Evolutionary conservation across 208 protist species (phyloP), one percentile per base, ranked within the genome.

Genomic region (Trypanosoma conorhini): DNA sequence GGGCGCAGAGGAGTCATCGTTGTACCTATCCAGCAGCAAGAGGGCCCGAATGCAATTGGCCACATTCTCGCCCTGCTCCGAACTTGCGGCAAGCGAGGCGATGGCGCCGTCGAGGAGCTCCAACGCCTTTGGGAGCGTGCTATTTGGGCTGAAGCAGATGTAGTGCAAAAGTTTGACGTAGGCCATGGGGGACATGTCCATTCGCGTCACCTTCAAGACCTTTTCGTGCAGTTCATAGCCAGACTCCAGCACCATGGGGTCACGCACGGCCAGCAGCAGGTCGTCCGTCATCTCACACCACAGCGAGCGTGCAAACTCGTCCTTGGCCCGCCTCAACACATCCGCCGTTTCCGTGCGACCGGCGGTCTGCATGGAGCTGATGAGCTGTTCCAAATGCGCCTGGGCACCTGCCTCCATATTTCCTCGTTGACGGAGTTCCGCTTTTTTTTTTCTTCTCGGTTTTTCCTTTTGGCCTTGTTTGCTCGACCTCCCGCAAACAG

Each of bases 131-230:
- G 89, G 68, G 35, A 83, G 73, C 51, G 80, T 91, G 66, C 77
- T 86, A 62, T 89, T 69, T 12, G 81, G 85, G 12, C 85, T 81
- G 67, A 91, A 94, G 71, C 82, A 90, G 50, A 91, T 79, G 63
- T 67, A 87, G 69, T 93, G 81, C 12, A 95, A 61, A 17, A 96
- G 76, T 71, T 92, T 93, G 26, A 93, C 86, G 72, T 96, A 96
- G 5, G 86, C 83, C 48, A 93, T 83, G 33, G 92, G 89, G 5
- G 92, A 89, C 55, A 96, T 90, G 62, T 94, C 89, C 13, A 86
- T 85, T 35, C 92, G 87, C 13, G 89, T 76, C 10, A 75, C 61
- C 22, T 76, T 59, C 24, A 96, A 73, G 9, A 94, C 83, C 57
- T 86, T 80, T 56, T 88, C 76, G 67, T 96, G 86, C 4, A 96